phyloP scores from a whole-genome alignment of 2,329 filamentous ascomycete genomes.

The Ophiosphaerella korrae region DNA sequence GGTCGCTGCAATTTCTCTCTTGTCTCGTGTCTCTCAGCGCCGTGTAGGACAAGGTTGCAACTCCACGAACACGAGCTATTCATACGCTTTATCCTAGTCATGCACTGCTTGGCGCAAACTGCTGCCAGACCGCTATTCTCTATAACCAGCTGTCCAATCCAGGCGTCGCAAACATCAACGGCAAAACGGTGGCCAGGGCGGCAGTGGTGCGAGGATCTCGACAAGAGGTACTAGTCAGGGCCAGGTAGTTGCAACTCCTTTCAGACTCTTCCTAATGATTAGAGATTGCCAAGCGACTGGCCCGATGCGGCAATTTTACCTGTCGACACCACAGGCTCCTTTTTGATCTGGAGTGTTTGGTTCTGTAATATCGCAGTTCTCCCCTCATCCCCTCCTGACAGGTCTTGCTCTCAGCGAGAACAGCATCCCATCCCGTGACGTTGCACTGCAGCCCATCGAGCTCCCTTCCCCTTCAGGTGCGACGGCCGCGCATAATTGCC shows the following conservation, averaged over 20 bases:
- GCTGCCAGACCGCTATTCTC: neutral
- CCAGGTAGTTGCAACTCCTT: conserved; percentile 17
- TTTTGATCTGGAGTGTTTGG: conserved; percentile 16
- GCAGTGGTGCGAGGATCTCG: neutral
- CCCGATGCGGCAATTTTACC: conserved; percentile 26
- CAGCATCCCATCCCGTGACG: conserved; percentile 18
- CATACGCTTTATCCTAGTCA: neutral
- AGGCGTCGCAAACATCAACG: neutral
- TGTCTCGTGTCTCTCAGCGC: neutral
- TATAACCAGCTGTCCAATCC: too few species aligned
- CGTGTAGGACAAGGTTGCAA: neutral
- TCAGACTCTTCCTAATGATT: conserved; percentile 18
- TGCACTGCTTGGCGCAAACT: neutral
- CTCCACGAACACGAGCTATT: conserved; percentile 5
- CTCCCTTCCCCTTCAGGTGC: conserved; percentile 26
- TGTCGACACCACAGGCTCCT: conserved; percentile 26
- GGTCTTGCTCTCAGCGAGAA: conserved; percentile 9
- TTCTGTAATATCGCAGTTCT: neutral
- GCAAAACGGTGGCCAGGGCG: neutral
- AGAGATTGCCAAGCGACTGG: conserved; percentile 24
- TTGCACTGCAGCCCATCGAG: conserved; percentile 25
- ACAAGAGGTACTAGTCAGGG: conserved; percentile 1
- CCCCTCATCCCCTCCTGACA: conserved; percentile 12
- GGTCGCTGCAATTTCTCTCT: too few species aligned
- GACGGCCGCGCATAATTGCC: conserved; percentile 24